Conservation (phyloP, 495 filamentous ascomycete species). For the Trichocladium antarcticum region DNA sequence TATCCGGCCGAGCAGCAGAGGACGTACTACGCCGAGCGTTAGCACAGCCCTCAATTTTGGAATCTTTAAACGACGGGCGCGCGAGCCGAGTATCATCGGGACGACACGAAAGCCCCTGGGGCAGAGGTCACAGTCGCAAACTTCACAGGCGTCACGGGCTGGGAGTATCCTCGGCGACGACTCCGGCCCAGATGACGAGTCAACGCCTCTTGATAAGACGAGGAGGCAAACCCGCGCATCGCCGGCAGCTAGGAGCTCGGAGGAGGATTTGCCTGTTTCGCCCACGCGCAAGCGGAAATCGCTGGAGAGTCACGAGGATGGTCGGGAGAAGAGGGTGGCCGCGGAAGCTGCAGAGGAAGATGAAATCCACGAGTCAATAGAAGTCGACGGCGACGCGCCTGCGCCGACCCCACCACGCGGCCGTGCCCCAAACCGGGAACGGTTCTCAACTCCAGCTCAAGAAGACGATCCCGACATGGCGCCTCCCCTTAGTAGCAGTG, state of each 20-base stretch:
- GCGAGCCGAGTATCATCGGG: constrained; percentile 40
- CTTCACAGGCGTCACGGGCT: constrained; percentile 15
- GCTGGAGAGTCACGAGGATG: constrained; percentile 26
- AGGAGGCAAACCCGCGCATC: constrained; percentile 26
- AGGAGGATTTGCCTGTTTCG: constrained; percentile 16
- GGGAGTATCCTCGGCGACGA: constrained; percentile 20
- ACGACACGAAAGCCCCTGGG: constrained; percentile 30
- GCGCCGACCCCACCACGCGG: constrained; percentile 16
- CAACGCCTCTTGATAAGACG: constrained; percentile 30
- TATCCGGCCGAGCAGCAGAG: constrained; percentile 40
- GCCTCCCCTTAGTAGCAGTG: constrained; percentile 35
- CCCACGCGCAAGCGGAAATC: constrained; percentile 40
- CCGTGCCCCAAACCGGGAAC: constrained; percentile 6
- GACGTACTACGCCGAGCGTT: constrained; percentile 34
- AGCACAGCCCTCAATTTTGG: constrained; percentile 37
- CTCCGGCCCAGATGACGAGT: constrained; percentile 38
- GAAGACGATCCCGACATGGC: constrained; percentile 35
- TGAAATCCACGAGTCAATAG: constrained; percentile 21
- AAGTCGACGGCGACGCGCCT: constrained; percentile 18
- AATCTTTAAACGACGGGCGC: constrained; percentile 34
- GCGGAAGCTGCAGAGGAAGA: constrained; percentile 9
- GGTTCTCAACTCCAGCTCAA: constrained; percentile 14
- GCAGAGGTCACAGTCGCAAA: constrained; percentile 22
- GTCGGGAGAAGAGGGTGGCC: constrained; percentile 18
- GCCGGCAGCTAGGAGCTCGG: constrained; percentile 1